Evolutionary conservation across 2,329 filamentous ascomycete genomes (phyloP), one percentile per base, ranked within the genome.

Genomic region (Penicillium corylophilum): DNA sequence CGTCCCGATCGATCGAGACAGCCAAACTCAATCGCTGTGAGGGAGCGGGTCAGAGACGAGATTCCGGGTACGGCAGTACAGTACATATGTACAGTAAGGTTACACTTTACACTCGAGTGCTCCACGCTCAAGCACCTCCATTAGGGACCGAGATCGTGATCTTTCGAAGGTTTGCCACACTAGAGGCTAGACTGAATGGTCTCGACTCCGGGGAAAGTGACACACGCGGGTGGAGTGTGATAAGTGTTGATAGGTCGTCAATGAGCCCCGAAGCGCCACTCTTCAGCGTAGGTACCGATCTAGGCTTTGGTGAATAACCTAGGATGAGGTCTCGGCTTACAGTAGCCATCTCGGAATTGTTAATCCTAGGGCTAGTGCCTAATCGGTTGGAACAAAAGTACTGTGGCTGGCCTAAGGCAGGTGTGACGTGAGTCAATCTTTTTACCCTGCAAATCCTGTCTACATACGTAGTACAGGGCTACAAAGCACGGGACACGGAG

Each of bases 1-100:
- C 44, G 53, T 44, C 46, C 58, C 56, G 58, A 60, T 61, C 59
- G 59, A 62, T 60, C 50, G 48, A 52, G 52, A 48, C 26, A 33
- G 31, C 54, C 44, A 28, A 58, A 59, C 46, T 57, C 45, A 48
- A 61, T 57, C 51, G 50, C 38, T n/a, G n/a, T 20, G 9, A n/a
- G 29, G 15, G 13, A 33, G 31, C 31, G 31, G 31, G 31, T 16
- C 31, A 18, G 18, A 38, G 18, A 20, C 9, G 8, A 10, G 16
- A 36, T 36, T 36, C 16, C 16, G 16, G 33, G 16, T 36, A 36
- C 35, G 9, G 16, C 16, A 20, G 35, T 38, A 22, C 35, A 18
- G n/a, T n/a, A n/a, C n/a, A n/a, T n/a, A n/a, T n/a, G n/a, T n/a
- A n/a, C n/a, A n/a, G n/a, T n/a, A n/a, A n/a, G 16, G 10, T 12